A percentile compares a stretch with the other conserved stretches of the same genome.
Conservation (phyloP, 78 protist genomes). For the Protostelium mycophagum region DNA sequence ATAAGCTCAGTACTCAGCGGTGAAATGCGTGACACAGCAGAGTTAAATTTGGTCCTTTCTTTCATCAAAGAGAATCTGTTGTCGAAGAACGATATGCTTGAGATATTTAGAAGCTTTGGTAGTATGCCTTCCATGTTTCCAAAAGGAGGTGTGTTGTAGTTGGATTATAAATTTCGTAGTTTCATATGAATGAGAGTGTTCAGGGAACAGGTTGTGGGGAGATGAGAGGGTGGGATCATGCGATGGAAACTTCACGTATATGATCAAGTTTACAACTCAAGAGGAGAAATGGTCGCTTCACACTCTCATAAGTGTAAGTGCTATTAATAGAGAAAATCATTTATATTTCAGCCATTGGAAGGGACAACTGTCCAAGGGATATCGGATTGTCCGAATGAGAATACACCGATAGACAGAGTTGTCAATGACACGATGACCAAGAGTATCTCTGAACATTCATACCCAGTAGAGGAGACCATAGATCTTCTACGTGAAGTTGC, state of each 20-base stretch:
- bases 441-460: neutral
- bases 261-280: neutral
- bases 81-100: neutral
- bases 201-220: slow-evolving; percentile 25
- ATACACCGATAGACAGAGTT: neutral
- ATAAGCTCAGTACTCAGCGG: slow-evolving; percentile 2
- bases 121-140: slow-evolving; percentile 10
- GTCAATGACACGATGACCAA: neutral
- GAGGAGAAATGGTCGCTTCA: neutral
- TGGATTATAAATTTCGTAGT: neutral
- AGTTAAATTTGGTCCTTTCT: neutral
- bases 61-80: slow-evolving; percentile 2
- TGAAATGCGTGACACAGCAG: slow-evolving; percentile 19
- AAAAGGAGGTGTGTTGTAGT: slow-evolving; percentile 1
- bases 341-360: neutral
- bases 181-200: slow-evolving; percentile 7
- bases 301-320: neutral
- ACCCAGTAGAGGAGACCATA: neutral
- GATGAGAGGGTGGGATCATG: neutral
- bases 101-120: neutral
- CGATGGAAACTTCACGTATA: neutral
- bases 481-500: neutral
- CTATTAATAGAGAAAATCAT: neutral
- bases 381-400: neutral
- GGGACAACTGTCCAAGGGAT: neutral